Evolutionary conservation across 1,284 basidiomycete species (phyloP), one percentile per base, ranked within the genome.

Genomic region (Chalciporus sp.): DNA sequence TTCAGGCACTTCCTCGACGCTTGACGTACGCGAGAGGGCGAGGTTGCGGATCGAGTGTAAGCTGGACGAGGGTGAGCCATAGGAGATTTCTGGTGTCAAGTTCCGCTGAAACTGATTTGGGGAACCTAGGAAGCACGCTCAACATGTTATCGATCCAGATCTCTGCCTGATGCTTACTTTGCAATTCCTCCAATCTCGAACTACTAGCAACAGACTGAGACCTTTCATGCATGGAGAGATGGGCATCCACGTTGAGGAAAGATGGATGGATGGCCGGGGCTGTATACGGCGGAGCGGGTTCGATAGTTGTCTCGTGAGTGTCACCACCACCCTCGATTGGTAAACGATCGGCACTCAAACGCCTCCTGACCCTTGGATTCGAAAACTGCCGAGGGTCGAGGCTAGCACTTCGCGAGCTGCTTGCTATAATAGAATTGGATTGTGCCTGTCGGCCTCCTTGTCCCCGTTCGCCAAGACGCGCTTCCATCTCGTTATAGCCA

Each of bases 1-100:
- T 58, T 77, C 75, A 11, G 66, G 68, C 19, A 68, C 61, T 49
- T 72, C 71, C 35, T 74, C 74, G 19, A 76, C 66, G 55, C 74
- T 77, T 10, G 72, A 72, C 26, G 68, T 67, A 35, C 77, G 71
- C 20, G 73, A 62, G 33, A 68, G 47, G 37, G 67, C 14, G 42
- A 28, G 7, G 19, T 55, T 57, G 45, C 45, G 50, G 33, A 54
- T 45, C 19, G 65, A 59, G 47, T 57, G 52, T 39, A 65, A 48
- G 48, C 63, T 61, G 9, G 64, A 64, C 12, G 63, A 35, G 3
- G 70, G 66, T 10, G 61, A 66, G 20, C 48, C 50, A 40, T 28
- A 26, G 7, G 46, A 14, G 39, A 42, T 35, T 16, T 61, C 50
- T 12, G 49, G 40, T 37, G 48, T 45, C 48, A 39, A n/a, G 39